Evolutionary conservation across 345 rosid species (phyloP).

Genomic region (Nephelium lappaceum): DNA sequence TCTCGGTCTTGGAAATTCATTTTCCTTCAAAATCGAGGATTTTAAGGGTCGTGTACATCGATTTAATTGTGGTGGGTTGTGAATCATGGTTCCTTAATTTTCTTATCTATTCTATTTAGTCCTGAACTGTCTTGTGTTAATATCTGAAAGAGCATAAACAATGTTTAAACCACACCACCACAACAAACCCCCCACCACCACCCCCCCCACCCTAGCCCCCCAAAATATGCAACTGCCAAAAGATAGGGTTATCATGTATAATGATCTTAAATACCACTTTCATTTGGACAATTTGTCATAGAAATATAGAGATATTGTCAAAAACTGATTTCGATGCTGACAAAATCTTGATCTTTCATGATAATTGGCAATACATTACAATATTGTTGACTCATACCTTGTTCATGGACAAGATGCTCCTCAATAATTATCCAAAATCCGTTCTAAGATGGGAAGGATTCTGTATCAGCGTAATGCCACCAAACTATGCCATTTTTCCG

Average conservation of each 20-base stretch:
- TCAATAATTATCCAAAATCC: background rate
- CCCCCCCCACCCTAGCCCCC: no score
- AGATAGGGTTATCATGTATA: background rate
- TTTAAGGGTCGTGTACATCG: conserved; percentile 89
- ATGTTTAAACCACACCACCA: background rate
- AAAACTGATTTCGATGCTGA: background rate
- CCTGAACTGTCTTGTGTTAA: background rate
- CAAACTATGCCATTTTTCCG: background rate
- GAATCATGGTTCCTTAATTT: conserved; percentile 3
- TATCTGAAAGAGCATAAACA: background rate
- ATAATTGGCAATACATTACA: background rate
- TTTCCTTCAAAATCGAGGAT: conserved; percentile 86
- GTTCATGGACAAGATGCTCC: background rate
- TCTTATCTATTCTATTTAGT: background rate
- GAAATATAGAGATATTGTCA: background rate
- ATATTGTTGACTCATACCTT: background rate
- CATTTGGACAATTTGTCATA: background rate
- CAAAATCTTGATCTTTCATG: background rate
- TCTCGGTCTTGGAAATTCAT: conserved; percentile 77
- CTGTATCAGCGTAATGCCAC: background rate
- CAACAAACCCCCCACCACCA: no score
- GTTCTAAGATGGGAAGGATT: background rate
- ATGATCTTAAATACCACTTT: background rate
- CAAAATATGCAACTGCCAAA: background rate
- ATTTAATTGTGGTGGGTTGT: conserved; percentile 65